Conservation (phyloP, 129 eudicot genomes). For the Gnaphalium uliginosum region DNA sequence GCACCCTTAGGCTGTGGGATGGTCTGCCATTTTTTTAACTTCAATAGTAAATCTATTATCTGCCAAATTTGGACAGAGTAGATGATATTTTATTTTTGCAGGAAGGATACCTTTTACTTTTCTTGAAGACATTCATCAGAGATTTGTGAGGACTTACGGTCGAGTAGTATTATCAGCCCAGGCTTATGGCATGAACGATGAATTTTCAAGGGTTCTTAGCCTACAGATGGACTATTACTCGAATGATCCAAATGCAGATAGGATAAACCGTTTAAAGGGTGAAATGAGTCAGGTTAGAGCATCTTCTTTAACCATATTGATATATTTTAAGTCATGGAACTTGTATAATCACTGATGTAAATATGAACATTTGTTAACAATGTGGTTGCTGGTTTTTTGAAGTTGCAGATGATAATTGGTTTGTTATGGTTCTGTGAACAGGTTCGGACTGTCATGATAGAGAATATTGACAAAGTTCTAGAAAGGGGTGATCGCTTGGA, state of each 20-base stretch:
- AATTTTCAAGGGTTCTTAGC: constrained; percentile 82
- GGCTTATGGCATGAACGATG: constrained; percentile 93
- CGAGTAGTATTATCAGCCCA: constrained; percentile 78
- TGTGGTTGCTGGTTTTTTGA: too few species aligned
- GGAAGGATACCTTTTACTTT: constrained; percentile 92
- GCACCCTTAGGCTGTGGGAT: too few species aligned
- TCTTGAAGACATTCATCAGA: constrained; percentile 90
- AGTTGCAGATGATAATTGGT: neutral
- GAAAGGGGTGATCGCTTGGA: constrained; percentile 96
- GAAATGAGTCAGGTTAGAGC: constrained; percentile 93
- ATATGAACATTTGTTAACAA: neutral
- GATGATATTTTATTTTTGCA: constrained; percentile 28
- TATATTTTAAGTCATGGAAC: too few species aligned
- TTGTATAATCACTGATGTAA: neutral
- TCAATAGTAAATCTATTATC: neutral
- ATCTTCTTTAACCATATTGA: too few species aligned
- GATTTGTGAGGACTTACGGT: constrained; percentile 86
- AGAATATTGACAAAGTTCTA: constrained; percentile 81
- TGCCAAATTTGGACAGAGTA: neutral
- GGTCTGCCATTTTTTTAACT: neutral
- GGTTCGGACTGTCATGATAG: constrained; percentile 86
- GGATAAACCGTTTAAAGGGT: constrained; percentile 73
- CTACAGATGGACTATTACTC: constrained; percentile 90
- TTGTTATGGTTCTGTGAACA: constrained; percentile 26
- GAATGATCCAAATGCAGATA: constrained; percentile 86